Evolutionary conservation across 352 stramenopile genomes (phyloP).

Genomic region (Globisporangium viniferum): DNA sequence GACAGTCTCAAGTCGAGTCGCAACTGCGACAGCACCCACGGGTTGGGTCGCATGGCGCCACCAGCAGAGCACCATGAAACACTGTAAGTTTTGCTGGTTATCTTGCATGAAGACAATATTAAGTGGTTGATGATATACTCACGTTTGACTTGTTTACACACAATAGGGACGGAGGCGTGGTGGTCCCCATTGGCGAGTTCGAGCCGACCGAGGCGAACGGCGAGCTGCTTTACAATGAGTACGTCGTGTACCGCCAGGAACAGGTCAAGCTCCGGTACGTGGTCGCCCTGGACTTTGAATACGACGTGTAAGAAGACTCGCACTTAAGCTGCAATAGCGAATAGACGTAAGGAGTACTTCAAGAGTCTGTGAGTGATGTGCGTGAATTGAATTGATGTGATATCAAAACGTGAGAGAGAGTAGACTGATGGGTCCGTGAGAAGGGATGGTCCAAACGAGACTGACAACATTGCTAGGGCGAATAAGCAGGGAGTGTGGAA

Average conservation of each 20-base stretch:
- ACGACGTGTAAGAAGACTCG: neutral
- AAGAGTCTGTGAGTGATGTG: neutral
- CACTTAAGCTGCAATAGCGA: neutral
- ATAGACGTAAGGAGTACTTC: neutral
- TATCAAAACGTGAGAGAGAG: neutral
- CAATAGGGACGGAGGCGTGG: conserved; percentile 40
- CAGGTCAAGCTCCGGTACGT: conserved; percentile 68
- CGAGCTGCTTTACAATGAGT: conserved; percentile 73
- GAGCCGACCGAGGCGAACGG: conserved; percentile 42
- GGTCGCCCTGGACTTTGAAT: conserved; percentile 20
- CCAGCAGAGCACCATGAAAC: conserved; percentile 38
- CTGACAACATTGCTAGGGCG: neutral
- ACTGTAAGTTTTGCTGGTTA: conserved; percentile 24
- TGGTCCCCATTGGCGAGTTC: conserved; percentile 58
- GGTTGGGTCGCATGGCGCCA: conserved; percentile 55
- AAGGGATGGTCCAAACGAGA: neutral
- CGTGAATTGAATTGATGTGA: neutral
- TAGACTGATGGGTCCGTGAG: neutral
- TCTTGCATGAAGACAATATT: neutral
- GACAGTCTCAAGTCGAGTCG: conserved; percentile 32
- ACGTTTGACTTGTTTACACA: neutral
- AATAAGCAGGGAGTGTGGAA: neutral
- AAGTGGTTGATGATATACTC: neutral
- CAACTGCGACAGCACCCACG: conserved; percentile 47
- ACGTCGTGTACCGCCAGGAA: conserved; percentile 66